Base-by-base conservation (phyloP, 2,329 filamentous ascomycete genomes). In the Aspergillus sp. region DNA sequence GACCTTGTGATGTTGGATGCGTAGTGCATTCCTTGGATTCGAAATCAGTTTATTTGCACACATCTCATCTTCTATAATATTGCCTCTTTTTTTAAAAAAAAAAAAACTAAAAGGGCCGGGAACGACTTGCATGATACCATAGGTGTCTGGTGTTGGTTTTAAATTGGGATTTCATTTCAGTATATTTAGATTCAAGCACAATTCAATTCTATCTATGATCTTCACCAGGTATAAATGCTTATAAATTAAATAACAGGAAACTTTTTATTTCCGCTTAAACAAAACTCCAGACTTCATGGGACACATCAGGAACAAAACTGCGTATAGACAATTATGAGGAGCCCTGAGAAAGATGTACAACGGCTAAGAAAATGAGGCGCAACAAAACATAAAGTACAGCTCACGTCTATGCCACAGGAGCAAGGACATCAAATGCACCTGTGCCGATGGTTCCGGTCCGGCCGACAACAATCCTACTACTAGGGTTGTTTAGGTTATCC, bases 381-480 rank as follows among this genome's bases (percentile, higher is more conserved):
- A 51, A 55, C 48, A 49, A 40, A 40, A 56, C 52, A 58, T 54
- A 55, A 35, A 52, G 44, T 45, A 62, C 37, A 23, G 21, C 12
- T 11, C 23, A 21, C 50, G 35, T 64, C 63, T 74, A 78, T 67
- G 72, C 75, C 62, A 80, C 75, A 64, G 78, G 77, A 69, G 81
- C 78, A 70, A 97, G 80, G 44, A 99, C 88, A 77, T 98, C 93
- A 75, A 98, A 98, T 19, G 89, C 86, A 40, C 95, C 95, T 1
- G 95, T 99, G 50, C 95, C 95, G 59, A 96, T 86, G 64, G 85
- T 89, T 49, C 91, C 89, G 59, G 95, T 80, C 69, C 86, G 85
- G 15, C 96, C 95, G 71, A 95, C 87, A 49, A 98, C 93, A 68
- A 99, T 90, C 58, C 93, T 85, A 62, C 90, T 88, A 74, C 90